Percentiles rank a stretch among this genome's conserved stretches.
phyloP scores from a whole-genome alignment of 768 basidiomycete genomes.

The Ephemerocybe angulata region DNA sequence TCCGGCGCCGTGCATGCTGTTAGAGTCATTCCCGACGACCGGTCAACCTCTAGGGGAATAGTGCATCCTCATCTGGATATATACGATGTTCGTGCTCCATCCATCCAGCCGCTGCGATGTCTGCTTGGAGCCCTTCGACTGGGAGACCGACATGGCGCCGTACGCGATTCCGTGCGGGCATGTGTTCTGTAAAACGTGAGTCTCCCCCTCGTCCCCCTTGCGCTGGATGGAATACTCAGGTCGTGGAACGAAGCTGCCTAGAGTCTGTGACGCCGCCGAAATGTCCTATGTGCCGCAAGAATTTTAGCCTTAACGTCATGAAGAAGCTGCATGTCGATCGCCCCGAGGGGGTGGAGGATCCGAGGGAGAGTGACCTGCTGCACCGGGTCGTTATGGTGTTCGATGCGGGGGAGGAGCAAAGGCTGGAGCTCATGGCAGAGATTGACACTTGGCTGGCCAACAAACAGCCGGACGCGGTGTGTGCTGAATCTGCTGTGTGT shows the following conservation, averaged over 20 bases:
- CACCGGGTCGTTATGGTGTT: conserved; percentile 36
- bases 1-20: too few species aligned
- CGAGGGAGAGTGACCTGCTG: conserved; percentile 34
- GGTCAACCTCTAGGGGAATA: too few species aligned
- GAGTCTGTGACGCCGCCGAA: conserved; percentile 43
- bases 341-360: conserved; percentile 33
- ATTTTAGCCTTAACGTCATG: conserved; percentile 51
- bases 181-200: conserved; percentile 68
- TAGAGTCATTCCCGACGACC: too few species aligned
- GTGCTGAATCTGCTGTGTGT: conserved; percentile 10
- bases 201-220: conserved; percentile 9
- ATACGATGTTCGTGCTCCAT: conserved; percentile 58
- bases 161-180: conserved; percentile 77
- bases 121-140: conserved; percentile 63
- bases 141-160: conserved; percentile 50
- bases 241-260: conserved; percentile 44
- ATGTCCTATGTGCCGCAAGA: conserved; percentile 67
- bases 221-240: not conserved
- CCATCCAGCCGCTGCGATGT: conserved; percentile 73
- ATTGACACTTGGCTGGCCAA: conserved; percentile 49
- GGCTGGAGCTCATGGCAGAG: conserved; percentile 39
- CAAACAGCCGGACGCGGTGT: conserved; percentile 38
- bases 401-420: conserved; percentile 35
- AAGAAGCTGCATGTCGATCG: conserved; percentile 68
- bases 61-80: too few species aligned